A percentile compares a stretch with the other conserved stretches of the same genome.
Conservation (phyloP, 208 protist species). For the Polymyxa betae region DNA sequence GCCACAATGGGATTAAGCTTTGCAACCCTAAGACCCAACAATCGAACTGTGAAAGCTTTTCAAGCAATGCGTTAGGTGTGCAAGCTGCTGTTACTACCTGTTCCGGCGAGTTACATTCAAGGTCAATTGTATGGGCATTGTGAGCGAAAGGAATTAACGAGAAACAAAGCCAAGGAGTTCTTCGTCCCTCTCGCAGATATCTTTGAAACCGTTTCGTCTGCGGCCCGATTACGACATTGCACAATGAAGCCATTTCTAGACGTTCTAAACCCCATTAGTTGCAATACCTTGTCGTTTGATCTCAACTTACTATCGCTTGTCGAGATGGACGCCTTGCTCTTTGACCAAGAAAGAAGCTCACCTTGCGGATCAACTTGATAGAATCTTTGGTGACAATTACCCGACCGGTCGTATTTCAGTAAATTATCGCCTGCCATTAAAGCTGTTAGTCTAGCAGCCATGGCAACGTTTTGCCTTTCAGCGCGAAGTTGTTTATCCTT, state of each 20-base stretch:
- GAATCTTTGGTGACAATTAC: neutral
- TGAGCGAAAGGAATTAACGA: neutral
- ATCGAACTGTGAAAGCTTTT: constrained; percentile 1
- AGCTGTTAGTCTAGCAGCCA: neutral
- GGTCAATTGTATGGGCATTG: neutral
- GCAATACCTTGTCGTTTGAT: no score
- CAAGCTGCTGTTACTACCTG: neutral
- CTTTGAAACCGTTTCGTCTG: constrained; percentile 31
- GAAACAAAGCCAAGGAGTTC: constrained; percentile 36
- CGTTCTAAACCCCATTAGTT: no score
- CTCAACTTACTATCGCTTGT: neutral
- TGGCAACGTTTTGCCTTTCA: neutral
- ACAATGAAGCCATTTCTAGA: neutral
- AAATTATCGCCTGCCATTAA: neutral
- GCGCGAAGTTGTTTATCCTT: neutral
- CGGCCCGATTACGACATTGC: constrained; percentile 8
- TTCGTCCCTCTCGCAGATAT: neutral
- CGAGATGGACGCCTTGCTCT: neutral
- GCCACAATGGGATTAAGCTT: constrained; percentile 48
- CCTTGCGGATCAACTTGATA: neutral
- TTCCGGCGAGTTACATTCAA: neutral
- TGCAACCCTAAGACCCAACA: constrained; percentile 10
- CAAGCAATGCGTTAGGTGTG: no score
- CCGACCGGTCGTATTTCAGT: constrained; percentile 23
- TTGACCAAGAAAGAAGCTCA: neutral